These are phyloP conservation scores for Acanthamoeba sp. DNA, from an alignment of 208 protist species.

Conservation along the genomic window DNA sequence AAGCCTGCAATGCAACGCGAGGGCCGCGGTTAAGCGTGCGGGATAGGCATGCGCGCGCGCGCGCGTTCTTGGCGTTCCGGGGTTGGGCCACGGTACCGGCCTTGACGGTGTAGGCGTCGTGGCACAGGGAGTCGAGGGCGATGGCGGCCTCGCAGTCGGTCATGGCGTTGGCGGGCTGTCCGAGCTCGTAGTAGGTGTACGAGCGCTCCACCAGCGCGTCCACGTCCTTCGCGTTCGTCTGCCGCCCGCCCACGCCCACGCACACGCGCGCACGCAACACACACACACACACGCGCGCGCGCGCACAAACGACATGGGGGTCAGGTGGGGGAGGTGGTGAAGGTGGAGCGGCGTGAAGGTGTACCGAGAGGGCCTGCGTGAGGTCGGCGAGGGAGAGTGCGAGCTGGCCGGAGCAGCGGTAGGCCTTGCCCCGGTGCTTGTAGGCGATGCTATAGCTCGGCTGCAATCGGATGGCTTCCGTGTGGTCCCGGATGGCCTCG, in stretches of 20 bases:
- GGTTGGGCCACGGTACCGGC: neutral
- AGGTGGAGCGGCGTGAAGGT: neutral
- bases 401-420: slow-evolving; percentile 9
- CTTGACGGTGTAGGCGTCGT: slow-evolving; percentile 26
- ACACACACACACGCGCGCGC: too few species aligned
- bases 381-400: neutral
- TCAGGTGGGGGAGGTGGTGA: too few species aligned
- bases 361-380: neutral
- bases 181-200: slow-evolving; percentile 8
- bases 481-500: slow-evolving; percentile 2
- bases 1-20: too few species aligned
- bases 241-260: too few species aligned
- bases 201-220: slow-evolving; percentile 42
- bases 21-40: too few species aligned
- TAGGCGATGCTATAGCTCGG: slow-evolving; percentile 28
- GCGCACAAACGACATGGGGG: too few species aligned
- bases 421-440: slow-evolving; percentile 51
- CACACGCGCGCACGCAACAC: too few species aligned
- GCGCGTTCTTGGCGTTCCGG: too few species aligned
- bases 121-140: neutral
- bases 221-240: slow-evolving; percentile 6
- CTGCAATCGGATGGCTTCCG: slow-evolving; percentile 30
- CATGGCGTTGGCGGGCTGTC: neutral
- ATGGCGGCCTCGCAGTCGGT: slow-evolving; percentile 3
- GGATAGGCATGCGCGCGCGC: too few species aligned